A percentile compares a stretch with the other conserved stretches of the same genome.
Evolutionary conservation across 2,329 filamentous ascomycete genomes (phyloP).

Genomic region (Nectriaceae sp.): DNA sequence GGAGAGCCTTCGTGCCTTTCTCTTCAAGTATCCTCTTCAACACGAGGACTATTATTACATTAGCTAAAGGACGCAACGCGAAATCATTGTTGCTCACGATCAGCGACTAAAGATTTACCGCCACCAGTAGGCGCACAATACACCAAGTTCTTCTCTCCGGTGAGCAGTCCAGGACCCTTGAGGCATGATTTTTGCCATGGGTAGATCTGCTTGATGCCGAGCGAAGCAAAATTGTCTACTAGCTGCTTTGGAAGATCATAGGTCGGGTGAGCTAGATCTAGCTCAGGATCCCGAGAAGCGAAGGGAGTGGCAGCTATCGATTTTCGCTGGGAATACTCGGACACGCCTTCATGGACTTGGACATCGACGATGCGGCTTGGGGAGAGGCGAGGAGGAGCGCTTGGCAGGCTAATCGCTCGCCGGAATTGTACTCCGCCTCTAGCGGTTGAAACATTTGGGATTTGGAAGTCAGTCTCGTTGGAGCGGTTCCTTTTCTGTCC

Average conservation of each 20-base stretch:
- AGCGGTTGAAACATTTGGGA: neutral
- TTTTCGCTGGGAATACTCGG: slow-evolving; percentile 60
- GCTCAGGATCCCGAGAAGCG: slow-evolving; percentile 50
- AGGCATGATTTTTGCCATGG: slow-evolving; percentile 80
- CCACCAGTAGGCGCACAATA: slow-evolving; percentile 79
- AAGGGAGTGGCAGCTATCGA: slow-evolving; percentile 55
- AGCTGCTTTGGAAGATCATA: slow-evolving; percentile 65
- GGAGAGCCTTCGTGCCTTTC: slow-evolving; percentile 65
- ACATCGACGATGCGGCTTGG: slow-evolving; percentile 50
- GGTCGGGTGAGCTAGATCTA: slow-evolving; percentile 62
- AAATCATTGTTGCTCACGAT: slow-evolving; percentile 42
- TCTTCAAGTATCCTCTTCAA: slow-evolving; percentile 69
- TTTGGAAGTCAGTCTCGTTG: slow-evolving; percentile 16
- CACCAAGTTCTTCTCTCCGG: slow-evolving; percentile 69
- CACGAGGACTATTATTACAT: slow-evolving; percentile 67
- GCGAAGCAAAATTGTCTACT: slow-evolving; percentile 62
- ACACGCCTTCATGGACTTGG: slow-evolving; percentile 28
- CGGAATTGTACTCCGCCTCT: slow-evolving; percentile 33
- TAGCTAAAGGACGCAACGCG: neutral
- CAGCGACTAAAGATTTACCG: slow-evolving; percentile 75
- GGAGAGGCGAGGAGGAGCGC: slow-evolving; percentile 30
- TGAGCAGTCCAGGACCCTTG: slow-evolving; percentile 64
- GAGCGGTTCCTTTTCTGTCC: slow-evolving; percentile 51
- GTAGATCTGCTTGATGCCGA: slow-evolving; percentile 75
- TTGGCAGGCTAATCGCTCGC: slow-evolving; percentile 34